These are phyloP conservation scores for Amanita exitialis DNA, from an alignment of 768 basidiomycete genomes.

Conservation along the genomic window DNA sequence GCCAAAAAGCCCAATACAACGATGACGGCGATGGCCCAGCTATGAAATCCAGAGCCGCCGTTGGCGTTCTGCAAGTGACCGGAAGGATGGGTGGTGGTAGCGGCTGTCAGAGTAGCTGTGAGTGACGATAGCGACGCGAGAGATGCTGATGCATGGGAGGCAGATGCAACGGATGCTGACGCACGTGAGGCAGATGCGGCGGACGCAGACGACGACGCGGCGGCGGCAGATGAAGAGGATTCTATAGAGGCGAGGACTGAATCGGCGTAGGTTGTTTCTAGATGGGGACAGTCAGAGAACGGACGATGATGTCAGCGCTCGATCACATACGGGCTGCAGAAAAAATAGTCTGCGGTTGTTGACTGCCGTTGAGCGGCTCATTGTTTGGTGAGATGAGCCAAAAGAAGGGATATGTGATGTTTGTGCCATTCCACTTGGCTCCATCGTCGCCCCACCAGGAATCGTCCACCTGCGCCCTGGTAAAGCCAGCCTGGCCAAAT, in stretches of 20 bases:
- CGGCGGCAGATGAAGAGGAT: conserved; percentile 26
- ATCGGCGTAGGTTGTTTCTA: conserved; percentile 73
- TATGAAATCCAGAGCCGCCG: conserved; percentile 47
- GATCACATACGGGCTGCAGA: conserved; percentile 66
- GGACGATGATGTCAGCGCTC: not conserved
- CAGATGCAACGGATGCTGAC: conserved; percentile 20
- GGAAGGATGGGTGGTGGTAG: conserved; percentile 11
- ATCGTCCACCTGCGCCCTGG: conserved; percentile 56
- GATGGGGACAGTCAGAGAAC: conserved; percentile 7
- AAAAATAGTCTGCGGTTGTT: conserved; percentile 64
- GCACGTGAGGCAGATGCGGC: conserved; percentile 24
- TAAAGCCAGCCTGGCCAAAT: conserved; percentile 41
- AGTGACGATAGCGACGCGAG: conserved; percentile 39
- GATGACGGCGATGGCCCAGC: conserved; percentile 90
- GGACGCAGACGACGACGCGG: conserved; percentile 22
- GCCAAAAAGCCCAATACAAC: conserved; percentile 81
- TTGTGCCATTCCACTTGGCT: conserved; percentile 33
- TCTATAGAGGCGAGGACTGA: conserved; percentile 51
- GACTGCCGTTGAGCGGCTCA: conserved; percentile 43
- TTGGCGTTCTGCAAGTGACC: conserved; percentile 37
- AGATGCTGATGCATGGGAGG: conserved; percentile 28
- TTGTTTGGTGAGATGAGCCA: conserved; percentile 67
- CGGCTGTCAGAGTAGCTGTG: conserved; percentile 16
- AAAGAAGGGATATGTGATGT: conserved; percentile 60
- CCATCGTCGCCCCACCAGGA: conserved; percentile 60